Percentiles rank a stretch among this genome's conserved stretches.
These are phyloP conservation scores for Hygrocybe punicea DNA, from an alignment of 768 basidiomycete species.

Conservation along the genomic window DNA sequence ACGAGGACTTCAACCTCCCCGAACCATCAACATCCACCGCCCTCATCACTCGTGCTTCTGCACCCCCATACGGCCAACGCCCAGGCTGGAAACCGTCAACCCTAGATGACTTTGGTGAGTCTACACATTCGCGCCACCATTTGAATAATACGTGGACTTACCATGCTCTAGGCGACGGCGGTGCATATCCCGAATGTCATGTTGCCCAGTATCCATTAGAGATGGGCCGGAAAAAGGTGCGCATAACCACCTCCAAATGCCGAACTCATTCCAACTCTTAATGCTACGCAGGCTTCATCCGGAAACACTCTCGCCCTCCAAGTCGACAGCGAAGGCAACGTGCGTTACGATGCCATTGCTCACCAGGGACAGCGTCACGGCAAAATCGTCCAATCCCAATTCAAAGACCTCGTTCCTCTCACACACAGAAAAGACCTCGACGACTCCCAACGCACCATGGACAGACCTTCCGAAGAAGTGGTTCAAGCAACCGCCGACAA, in stretches of 20 bases:
- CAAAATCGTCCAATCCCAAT: slow-evolving; percentile 88
- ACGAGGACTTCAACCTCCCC: slow-evolving; percentile 46
- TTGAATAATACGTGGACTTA: slow-evolving; percentile 3
- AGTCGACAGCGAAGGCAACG: slow-evolving; percentile 94
- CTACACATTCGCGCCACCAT: slow-evolving; percentile 4
- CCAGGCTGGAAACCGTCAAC: slow-evolving; percentile 80
- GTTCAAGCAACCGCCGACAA: slow-evolving; percentile 88
- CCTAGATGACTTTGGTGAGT: slow-evolving; percentile 80
- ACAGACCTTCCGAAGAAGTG: slow-evolving; percentile 90
- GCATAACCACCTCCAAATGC: slow-evolving; percentile 21
- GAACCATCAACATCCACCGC: slow-evolving; percentile 32
- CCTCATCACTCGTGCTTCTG: slow-evolving; percentile 47
- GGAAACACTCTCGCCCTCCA: slow-evolving; percentile 96
- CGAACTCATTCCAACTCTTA: background rate
- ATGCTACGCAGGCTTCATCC: slow-evolving; percentile 60
- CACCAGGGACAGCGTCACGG: slow-evolving; percentile 88
- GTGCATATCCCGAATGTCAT: slow-evolving; percentile 92
- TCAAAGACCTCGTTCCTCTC: slow-evolving; percentile 96
- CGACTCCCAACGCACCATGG: slow-evolving; percentile 72
- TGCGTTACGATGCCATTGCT: slow-evolving; percentile 96
- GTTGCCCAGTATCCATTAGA: slow-evolving; percentile 95
- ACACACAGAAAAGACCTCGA: slow-evolving; percentile 83
- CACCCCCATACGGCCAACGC: slow-evolving; percentile 86
- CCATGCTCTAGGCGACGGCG: slow-evolving; percentile 58
- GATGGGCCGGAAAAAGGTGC: slow-evolving; percentile 91